Evolutionary conservation across 345 rosid species (phyloP), one percentile per base, ranked within the genome.

Genomic region (Mangifera indica): DNA sequence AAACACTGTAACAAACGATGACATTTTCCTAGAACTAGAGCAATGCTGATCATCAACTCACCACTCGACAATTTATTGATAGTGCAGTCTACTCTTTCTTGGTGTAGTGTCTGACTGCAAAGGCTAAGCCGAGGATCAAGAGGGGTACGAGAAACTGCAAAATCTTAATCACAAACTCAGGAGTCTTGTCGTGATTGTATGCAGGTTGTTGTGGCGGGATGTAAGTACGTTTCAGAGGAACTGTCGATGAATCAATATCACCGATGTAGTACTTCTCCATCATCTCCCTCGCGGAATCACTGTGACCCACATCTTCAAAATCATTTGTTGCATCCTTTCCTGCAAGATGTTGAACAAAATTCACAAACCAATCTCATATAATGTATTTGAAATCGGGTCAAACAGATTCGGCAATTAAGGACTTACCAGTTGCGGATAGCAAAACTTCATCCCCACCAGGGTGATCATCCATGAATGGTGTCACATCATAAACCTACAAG

Each of bases 361-460:
- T 40, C 58, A 54, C 52, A 32, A 44, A 21, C 3, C 21, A 21
- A 53, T 22, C 52, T 54, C 46, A 45, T 18, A 15, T 26, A 5
- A 61, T 32, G 24, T 46, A 12, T 24, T 54, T 64, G 46, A 32
- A 66, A 49, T 52, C 59, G 29, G 13, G 59, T 58, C 10, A 24
- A 44, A 22, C 15, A 44, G 29, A 3, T 67, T 67, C 20, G 10
- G 40, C 4, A 24, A 22, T 44, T 59, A 18, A 62, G 10, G 32
- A 53, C 58, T 13, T 74, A 92, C 99, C 91, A n/a, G 98, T 95
- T 62, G 96, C 85, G 3, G 99, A 89, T 74, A 95, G 76, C 84
- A 95, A 81, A 56, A 92, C 98, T 75, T 95, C 99, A 76, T 91
- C 98, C 8, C 99, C 99, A 73, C 99, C 99, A 7, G 99, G 99